Conservation (phyloP, 2,329 filamentous ascomycete species). For the Penicillium brasilianum region DNA sequence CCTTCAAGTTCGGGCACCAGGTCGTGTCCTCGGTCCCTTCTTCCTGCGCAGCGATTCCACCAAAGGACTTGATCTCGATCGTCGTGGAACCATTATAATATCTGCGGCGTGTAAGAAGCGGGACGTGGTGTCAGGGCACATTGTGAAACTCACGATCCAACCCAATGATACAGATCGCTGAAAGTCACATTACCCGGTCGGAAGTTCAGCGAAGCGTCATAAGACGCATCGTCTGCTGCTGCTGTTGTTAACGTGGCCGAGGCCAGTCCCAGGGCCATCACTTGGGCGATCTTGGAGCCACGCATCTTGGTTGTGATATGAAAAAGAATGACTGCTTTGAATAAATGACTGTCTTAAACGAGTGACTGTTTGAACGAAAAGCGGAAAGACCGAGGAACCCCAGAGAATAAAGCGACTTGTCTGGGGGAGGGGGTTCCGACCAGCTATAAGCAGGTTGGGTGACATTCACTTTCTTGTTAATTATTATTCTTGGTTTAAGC, state of each 20-base stretch:
- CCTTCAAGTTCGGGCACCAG: neutral
- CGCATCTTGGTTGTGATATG: neutral
- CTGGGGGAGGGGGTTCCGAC: too few species aligned
- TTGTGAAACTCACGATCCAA: neutral
- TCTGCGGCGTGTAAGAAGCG: neutral
- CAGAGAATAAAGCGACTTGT: neutral
- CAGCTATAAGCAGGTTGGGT: neutral
- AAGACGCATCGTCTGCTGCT: neutral
- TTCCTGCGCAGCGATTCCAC: neutral
- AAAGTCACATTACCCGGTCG: neutral
- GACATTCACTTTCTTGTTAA: neutral
- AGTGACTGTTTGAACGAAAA: neutral
- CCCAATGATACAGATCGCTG: neutral
- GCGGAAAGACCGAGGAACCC: neutral
- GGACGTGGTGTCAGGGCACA: neutral
- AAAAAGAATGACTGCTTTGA: neutral
- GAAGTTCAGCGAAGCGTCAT: slow-evolving; percentile 3
- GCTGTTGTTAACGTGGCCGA: neutral
- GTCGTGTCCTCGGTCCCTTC: neutral
- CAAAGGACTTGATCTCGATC: neutral
- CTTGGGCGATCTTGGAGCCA: neutral
- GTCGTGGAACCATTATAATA: neutral
- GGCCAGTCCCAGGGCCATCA: neutral
- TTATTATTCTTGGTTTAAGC: neutral
- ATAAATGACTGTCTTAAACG: neutral